phyloP scores from a whole-genome alignment of 2,329 filamentous ascomycete species.

The Cladophialophora yegresii region DNA sequence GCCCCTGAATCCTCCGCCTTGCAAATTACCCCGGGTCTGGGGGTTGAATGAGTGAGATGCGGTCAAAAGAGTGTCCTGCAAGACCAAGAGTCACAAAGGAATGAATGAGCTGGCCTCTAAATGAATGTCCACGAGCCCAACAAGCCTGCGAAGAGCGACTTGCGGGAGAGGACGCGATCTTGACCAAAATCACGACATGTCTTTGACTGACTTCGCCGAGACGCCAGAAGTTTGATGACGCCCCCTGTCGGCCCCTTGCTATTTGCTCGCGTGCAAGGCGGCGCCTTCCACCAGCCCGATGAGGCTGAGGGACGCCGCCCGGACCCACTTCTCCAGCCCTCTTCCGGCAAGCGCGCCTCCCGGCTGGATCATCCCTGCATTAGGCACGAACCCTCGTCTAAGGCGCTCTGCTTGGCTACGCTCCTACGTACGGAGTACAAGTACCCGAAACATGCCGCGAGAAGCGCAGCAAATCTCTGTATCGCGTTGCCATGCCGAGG shows the following conservation, averaged over 20 bases:
- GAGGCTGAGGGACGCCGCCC: slow-evolving; percentile 1
- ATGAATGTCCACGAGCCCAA: neutral
- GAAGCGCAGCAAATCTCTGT: neutral
- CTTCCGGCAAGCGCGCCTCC: neutral
- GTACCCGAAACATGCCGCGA: slow-evolving; percentile 6
- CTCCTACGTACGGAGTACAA: no score
- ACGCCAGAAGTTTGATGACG: slow-evolving; percentile 1
- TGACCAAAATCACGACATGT: slow-evolving; percentile 17
- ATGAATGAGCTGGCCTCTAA: slow-evolving; percentile 1
- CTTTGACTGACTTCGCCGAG: slow-evolving; percentile 6
- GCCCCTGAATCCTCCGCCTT: slow-evolving; percentile 13
- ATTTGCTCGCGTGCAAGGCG: slow-evolving; percentile 3
- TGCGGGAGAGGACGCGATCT: slow-evolving; percentile 1
- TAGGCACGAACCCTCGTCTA: neutral
- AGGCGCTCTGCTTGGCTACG: neutral
- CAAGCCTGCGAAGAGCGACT: neutral
- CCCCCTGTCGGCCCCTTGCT: neutral
- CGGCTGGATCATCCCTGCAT: slow-evolving; percentile 14
- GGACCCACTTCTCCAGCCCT: neutral
- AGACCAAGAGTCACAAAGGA: slow-evolving; percentile 4
- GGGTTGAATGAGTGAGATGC: neutral
- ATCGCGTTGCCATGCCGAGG: neutral
- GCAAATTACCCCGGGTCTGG: neutral
- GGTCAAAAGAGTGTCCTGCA: slow-evolving; percentile 4
- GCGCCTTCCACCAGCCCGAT: slow-evolving; percentile 18